These are phyloP conservation scores for Ottelia alismoides DNA, from an alignment of 106 monocot genomes.

Conservation along the genomic window DNA sequence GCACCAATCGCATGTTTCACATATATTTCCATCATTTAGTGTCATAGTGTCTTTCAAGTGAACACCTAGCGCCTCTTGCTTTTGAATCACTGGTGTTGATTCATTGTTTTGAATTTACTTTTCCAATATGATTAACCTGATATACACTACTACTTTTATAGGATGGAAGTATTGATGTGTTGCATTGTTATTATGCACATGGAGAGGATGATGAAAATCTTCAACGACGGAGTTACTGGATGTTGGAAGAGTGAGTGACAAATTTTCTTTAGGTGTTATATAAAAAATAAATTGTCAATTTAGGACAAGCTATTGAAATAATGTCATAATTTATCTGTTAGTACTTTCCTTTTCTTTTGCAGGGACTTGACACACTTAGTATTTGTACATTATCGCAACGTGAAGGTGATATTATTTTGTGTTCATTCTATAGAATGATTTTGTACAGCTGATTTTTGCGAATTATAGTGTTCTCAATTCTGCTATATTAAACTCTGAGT, in stretches of 20 bases:
- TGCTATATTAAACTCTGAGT: too few species aligned
- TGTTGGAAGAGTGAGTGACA: slow-evolving; percentile 75
- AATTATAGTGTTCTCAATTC: too few species aligned
- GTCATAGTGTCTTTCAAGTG: too few species aligned
- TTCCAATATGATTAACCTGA: too few species aligned
- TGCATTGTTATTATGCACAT: slow-evolving; percentile 98
- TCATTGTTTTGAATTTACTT: too few species aligned
- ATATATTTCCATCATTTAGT: too few species aligned
- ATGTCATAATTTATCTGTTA: background rate
- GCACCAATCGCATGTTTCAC: too few species aligned
- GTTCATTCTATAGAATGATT: too few species aligned
- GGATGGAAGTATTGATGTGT: slow-evolving; percentile 86
- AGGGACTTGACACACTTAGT: slow-evolving; percentile 92
- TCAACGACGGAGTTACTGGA: slow-evolving; percentile 86
- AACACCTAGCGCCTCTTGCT: too few species aligned
- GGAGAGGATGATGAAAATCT: slow-evolving; percentile 88
- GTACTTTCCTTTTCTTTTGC: slow-evolving; percentile 17
- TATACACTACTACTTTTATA: too few species aligned
- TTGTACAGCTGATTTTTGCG: too few species aligned
- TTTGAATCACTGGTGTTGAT: too few species aligned
- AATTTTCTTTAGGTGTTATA: background rate
- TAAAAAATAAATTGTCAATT: background rate
- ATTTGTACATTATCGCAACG: slow-evolving; percentile 87
- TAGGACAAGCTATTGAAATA: background rate
- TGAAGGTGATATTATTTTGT: slow-evolving; percentile 57